A percentile compares a stretch with the other conserved stretches of the same genome.
Evolutionary conservation across 2,329 filamentous ascomycete species (phyloP).

Genomic region (Pyricularia pennisetigena): DNA sequence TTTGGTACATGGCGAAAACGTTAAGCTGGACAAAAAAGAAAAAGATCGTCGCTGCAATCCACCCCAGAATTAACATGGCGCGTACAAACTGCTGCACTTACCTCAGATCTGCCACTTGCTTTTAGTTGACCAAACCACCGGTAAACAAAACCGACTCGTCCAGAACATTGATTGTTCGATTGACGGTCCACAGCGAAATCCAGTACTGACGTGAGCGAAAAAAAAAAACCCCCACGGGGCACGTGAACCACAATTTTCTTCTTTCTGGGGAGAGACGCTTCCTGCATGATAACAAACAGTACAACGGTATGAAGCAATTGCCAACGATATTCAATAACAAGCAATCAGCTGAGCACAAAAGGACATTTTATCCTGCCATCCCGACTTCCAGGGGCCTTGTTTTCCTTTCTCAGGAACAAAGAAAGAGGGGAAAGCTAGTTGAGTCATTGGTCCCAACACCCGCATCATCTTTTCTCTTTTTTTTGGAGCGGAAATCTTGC

Average conservation of each 20-base stretch:
- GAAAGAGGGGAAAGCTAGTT: background rate
- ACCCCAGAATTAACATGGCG: background rate
- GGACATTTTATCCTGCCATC: background rate
- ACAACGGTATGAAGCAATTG: no score
- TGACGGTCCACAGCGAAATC: background rate
- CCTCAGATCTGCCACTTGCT: background rate
- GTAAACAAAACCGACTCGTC: background rate
- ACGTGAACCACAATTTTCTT: background rate
- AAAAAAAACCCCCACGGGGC: background rate
- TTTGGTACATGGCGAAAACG: background rate
- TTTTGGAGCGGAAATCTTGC: background rate
- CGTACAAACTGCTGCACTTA: no score
- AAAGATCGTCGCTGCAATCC: background rate
- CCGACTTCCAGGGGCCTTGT: background rate
- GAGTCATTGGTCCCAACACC: background rate
- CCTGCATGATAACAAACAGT: no score
- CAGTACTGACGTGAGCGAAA: background rate
- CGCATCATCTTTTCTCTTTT: background rate
- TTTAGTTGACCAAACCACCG: background rate
- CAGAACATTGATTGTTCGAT: background rate
- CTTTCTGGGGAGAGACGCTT: background rate
- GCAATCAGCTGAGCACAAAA: background rate
- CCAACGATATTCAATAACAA: no score
- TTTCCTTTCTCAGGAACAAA: background rate
- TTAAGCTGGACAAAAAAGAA: no score